Conservation (phyloP, 75 land plant genomes). For the Cupressus sempervirens region DNA sequence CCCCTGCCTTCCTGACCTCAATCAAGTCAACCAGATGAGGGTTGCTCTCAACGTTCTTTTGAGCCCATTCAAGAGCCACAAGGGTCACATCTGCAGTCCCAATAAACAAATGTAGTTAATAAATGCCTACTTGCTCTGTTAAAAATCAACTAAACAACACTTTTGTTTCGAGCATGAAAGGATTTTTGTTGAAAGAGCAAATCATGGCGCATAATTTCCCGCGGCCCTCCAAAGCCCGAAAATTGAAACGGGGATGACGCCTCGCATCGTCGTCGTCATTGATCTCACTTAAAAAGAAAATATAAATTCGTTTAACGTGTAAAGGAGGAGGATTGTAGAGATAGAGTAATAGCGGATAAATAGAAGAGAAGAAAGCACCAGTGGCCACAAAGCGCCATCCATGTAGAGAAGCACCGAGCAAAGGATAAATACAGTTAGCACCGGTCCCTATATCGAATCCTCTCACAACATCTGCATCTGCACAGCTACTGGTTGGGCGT, state of each 20-base stretch:
- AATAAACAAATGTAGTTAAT: not conserved
- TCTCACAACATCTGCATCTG: constrained; percentile 23
- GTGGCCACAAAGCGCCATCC: constrained; percentile 92
- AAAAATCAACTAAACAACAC: not conserved
- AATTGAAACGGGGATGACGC: not conserved
- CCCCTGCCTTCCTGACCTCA: constrained; percentile 58
- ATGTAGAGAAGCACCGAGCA: constrained; percentile 79
- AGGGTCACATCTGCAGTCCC: constrained; percentile 61
- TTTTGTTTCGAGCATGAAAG: not conserved
- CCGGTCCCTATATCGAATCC: constrained; percentile 97
- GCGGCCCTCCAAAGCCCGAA: not conserved
- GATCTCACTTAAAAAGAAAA: too few species aligned
- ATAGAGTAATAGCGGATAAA: not conserved
- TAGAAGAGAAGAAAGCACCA: constrained; percentile 32
- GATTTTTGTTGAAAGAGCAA: not conserved
- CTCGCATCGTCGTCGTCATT: not conserved
- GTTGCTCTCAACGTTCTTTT: constrained; percentile 61
- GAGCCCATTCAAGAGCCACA: constrained; percentile 84
- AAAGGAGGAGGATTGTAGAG: too few species aligned
- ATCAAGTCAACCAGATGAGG: constrained; percentile 64
- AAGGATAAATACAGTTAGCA: constrained; percentile 96
- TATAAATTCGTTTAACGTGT: too few species aligned
- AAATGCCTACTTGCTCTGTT: not conserved
- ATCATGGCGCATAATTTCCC: not conserved
- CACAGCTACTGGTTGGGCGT: not conserved